Evolutionary conservation across 208 protist species (phyloP).

Genomic region (Trichomonas gallinae): DNA sequence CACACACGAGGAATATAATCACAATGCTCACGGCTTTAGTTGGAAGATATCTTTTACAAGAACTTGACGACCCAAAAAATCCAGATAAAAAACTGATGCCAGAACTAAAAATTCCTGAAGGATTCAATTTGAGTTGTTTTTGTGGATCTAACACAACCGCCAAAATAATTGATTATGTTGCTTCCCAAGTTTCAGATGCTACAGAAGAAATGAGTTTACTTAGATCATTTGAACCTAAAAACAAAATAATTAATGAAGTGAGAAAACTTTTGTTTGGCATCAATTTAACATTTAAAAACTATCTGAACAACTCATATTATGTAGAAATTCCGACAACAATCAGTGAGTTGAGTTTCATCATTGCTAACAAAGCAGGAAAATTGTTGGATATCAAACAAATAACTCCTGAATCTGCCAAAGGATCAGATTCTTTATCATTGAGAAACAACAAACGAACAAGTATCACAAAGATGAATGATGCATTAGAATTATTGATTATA

Average conservation of each 20-base stretch:
- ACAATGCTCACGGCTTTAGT: not conserved
- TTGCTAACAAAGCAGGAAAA: not conserved
- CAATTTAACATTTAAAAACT: not conserved
- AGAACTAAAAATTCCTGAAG: too few relatives aligned
- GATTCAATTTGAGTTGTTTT: not conserved
- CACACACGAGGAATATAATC: not conserved
- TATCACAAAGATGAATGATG: not conserved
- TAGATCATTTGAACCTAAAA: not conserved
- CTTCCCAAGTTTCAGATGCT: not conserved
- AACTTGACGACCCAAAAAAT: not conserved
- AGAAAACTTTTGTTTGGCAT: not conserved
- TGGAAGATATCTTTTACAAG: not conserved
- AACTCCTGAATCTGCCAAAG: not conserved
- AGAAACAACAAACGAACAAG: not conserved
- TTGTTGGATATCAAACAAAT: not conserved
- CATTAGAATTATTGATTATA: not conserved
- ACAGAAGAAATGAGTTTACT: not conserved
- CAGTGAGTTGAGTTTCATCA: not conserved
- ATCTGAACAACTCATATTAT: not conserved
- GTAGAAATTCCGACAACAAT: not conserved
- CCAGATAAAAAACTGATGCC: not conserved
- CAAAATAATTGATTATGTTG: not conserved
- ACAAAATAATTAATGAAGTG: not conserved
- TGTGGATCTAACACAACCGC: not conserved
- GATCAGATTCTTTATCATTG: not conserved